Evolutionary conservation across 1,284 basidiomycete genomes (phyloP).

Genomic region (Heliocybe sulcata): DNA sequence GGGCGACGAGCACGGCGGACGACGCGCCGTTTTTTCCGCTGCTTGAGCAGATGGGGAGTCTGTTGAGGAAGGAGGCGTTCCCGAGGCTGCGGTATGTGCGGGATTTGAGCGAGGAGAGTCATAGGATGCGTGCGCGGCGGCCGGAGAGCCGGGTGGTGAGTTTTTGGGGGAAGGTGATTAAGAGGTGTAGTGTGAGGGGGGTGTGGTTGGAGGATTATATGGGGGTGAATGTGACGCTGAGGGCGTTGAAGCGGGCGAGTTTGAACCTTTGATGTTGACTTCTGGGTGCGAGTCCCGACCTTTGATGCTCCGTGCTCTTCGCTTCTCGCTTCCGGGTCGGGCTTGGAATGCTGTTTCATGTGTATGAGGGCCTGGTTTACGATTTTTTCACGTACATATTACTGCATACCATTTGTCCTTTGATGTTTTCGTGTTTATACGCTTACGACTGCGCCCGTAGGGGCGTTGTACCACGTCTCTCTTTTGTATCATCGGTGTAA

Average conservation of each 20-base stretch:
- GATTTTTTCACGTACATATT: too few species aligned
- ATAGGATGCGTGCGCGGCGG: slow-evolving; percentile 20
- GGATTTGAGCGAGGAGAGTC: slow-evolving; percentile 39
- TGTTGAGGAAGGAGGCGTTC: slow-evolving; percentile 53
- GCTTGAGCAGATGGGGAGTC: slow-evolving; percentile 52
- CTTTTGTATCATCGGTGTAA: too few species aligned
- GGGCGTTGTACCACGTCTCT: too few species aligned
- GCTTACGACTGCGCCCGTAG: too few species aligned
- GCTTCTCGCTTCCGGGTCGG: too few species aligned
- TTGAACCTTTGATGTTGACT: neutral
- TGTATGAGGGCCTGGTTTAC: too few species aligned
- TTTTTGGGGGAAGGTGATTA: slow-evolving; percentile 46
- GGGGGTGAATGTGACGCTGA: slow-evolving; percentile 21
- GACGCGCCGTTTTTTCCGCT: slow-evolving; percentile 56
- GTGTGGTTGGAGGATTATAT: slow-evolving; percentile 52
- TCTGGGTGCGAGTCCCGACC: too few species aligned
- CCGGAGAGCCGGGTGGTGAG: slow-evolving; percentile 26
- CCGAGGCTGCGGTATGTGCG: slow-evolving; percentile 53
- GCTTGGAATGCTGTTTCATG: too few species aligned
- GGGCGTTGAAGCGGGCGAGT: neutral
- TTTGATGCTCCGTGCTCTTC: too few species aligned
- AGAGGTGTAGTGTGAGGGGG: slow-evolving; percentile 35
- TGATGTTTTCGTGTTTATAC: too few species aligned
- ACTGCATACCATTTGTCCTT: too few species aligned
- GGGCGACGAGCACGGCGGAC: slow-evolving; percentile 20